These are phyloP conservation scores for Alternaria incomplexa DNA, from an alignment of 2,329 filamentous ascomycete species.

Conservation along the genomic window DNA sequence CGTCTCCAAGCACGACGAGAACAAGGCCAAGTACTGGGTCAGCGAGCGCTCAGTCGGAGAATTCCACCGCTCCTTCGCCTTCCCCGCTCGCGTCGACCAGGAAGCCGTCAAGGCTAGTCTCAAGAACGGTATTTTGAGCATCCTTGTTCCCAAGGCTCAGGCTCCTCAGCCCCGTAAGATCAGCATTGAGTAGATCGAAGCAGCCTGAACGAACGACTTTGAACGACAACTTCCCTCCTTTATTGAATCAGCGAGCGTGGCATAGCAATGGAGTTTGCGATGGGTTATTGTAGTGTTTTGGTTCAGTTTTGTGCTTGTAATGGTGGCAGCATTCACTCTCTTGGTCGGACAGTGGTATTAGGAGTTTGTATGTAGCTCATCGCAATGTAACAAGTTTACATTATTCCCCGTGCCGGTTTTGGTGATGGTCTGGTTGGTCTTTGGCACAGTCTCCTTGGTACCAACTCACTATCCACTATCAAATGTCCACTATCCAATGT, in stretches of 20 bases:
- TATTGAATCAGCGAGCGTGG: neutral
- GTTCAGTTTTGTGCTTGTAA: neutral
- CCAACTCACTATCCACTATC: too few relatives aligned
- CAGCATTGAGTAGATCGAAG: slow-evolving; percentile 57
- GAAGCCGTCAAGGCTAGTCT: slow-evolving; percentile 66
- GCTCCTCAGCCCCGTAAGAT: slow-evolving; percentile 59
- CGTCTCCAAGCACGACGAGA: slow-evolving; percentile 46
- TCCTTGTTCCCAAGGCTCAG: slow-evolving; percentile 63
- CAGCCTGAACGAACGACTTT: neutral
- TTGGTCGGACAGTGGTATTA: neutral
- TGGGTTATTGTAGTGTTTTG: neutral
- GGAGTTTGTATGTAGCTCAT: neutral
- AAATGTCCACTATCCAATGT: too few relatives aligned
- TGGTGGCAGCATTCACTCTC: neutral
- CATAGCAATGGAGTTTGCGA: neutral
- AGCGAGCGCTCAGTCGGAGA: slow-evolving; percentile 65
- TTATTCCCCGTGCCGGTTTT: neutral
- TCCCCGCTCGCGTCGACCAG: slow-evolving; percentile 64
- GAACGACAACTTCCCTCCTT: neutral
- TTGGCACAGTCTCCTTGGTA: neutral
- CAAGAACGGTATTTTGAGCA: slow-evolving; percentile 65
- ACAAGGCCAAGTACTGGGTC: slow-evolving; percentile 73
- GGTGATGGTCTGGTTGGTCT: neutral
- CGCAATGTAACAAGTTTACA: neutral
- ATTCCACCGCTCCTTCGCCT: slow-evolving; percentile 65